Conservation (phyloP, 2,329 filamentous ascomycete species). For the Fonsecaea monophora region DNA sequence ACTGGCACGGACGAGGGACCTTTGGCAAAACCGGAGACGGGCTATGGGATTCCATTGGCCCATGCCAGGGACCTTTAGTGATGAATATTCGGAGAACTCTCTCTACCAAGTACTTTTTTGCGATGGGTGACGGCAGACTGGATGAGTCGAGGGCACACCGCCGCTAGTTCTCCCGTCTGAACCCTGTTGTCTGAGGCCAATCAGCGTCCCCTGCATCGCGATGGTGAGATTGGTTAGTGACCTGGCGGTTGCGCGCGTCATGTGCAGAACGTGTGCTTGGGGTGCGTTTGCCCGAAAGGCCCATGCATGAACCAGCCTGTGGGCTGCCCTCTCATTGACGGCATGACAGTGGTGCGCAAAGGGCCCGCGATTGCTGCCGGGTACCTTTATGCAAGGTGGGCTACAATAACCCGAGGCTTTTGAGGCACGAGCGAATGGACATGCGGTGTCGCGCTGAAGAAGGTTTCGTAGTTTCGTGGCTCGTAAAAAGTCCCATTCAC, state of each 20-base stretch:
- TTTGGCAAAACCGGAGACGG: background rate
- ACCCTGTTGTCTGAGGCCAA: background rate
- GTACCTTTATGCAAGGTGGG: background rate
- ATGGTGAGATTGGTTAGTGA: background rate
- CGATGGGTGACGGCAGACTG: background rate
- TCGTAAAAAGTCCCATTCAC: background rate
- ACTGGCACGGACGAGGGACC: background rate
- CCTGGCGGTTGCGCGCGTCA: background rate
- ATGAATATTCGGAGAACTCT: background rate
- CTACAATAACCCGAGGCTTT: background rate
- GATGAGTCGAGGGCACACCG: background rate
- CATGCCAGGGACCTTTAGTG: background rate
- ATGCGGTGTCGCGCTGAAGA: background rate
- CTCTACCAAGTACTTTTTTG: background rate
- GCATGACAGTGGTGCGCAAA: background rate
- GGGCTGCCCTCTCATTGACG: background rate
- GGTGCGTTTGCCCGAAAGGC: background rate
- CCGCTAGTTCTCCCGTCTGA: background rate
- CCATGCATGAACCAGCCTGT: background rate
- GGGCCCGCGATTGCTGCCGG: background rate
- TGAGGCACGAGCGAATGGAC: background rate
- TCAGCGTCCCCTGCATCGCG: background rate
- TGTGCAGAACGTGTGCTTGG: background rate
- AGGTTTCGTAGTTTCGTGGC: background rate
- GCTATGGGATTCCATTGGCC: background rate